phyloP scores from a whole-genome alignment of 495 filamentous ascomycete genomes.

The Xylaria curta region DNA sequence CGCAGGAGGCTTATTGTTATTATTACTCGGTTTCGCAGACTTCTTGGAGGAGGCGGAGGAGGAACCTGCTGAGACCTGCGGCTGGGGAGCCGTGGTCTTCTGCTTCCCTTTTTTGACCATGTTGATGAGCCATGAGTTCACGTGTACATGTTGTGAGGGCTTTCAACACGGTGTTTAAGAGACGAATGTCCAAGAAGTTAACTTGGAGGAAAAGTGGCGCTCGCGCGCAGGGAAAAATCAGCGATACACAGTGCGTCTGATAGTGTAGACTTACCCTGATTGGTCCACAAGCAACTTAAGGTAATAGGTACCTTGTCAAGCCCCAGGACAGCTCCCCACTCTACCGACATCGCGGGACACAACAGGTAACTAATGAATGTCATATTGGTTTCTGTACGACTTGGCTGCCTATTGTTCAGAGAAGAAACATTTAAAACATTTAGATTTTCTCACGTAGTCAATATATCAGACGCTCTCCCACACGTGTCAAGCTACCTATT shows the following conservation, averaged over 20 bases:
- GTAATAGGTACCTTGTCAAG: background rate
- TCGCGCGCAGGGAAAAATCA: constrained; percentile 1
- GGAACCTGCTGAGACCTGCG: constrained; percentile 38
- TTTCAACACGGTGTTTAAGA: background rate
- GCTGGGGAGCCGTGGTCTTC: constrained; percentile 45
- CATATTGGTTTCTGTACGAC: background rate
- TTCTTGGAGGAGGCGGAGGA: constrained; percentile 31
- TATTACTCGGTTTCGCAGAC: constrained; percentile 38
- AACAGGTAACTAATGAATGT: background rate
- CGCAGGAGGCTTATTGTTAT: constrained; percentile 29
- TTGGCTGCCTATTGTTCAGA: background rate
- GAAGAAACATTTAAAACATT: no score
- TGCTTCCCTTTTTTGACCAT: constrained; percentile 57
- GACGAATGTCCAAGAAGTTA: no score
- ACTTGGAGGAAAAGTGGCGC: constrained; percentile 12
- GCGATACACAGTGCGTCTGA: no score
- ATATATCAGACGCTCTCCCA: background rate
- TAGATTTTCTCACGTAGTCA: background rate
- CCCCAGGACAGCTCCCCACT: background rate
- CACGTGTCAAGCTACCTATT: background rate
- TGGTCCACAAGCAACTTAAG: no score
- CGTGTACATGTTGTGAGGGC: background rate
- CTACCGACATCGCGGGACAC: constrained; percentile 2
- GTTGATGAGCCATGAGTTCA: constrained; percentile 40
- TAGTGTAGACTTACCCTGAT: no score